Conservation (phyloP, 306 rosid genomes). For the Lablab purpureus region DNA sequence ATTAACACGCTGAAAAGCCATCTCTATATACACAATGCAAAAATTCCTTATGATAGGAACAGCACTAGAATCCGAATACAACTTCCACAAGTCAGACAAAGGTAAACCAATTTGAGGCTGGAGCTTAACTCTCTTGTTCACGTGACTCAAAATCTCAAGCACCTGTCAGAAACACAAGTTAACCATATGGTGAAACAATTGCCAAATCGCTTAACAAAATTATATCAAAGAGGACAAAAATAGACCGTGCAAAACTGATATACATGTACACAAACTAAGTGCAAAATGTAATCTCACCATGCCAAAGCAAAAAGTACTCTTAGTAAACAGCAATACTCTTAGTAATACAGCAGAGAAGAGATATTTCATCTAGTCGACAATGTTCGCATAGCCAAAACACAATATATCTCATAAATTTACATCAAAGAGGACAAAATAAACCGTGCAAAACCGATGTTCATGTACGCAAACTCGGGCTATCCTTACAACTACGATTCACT, state of each 20-base stretch:
- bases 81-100: slow-evolving; percentile 76
- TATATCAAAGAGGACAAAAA: not conserved
- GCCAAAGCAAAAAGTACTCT: not conserved
- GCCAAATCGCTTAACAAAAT: slow-evolving; percentile 13
- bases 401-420: not conserved
- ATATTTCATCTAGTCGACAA: not conserved
- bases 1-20: slow-evolving; percentile 88
- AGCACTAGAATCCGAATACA: slow-evolving; percentile 70
- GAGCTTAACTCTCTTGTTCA: slow-evolving; percentile 95
- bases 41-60: slow-evolving; percentile 89
- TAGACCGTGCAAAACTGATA: not conserved
- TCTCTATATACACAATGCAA: slow-evolving; percentile 92
- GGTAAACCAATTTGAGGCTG: slow-evolving; percentile 88
- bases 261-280: not conserved
- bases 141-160: slow-evolving; percentile 96
- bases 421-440: not conserved
- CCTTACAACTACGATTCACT: not conserved
- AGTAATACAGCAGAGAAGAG: not conserved
- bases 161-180: slow-evolving; percentile 61
- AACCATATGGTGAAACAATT: slow-evolving; percentile 11
- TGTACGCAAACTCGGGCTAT: not conserved
- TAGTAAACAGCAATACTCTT: not conserved
- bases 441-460: not conserved
- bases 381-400: not conserved
- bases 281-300: not conserved